Base-by-base conservation (phyloP, 2,329 filamentous ascomycete species). In the Neofusicoccum umdonicola region DNA sequence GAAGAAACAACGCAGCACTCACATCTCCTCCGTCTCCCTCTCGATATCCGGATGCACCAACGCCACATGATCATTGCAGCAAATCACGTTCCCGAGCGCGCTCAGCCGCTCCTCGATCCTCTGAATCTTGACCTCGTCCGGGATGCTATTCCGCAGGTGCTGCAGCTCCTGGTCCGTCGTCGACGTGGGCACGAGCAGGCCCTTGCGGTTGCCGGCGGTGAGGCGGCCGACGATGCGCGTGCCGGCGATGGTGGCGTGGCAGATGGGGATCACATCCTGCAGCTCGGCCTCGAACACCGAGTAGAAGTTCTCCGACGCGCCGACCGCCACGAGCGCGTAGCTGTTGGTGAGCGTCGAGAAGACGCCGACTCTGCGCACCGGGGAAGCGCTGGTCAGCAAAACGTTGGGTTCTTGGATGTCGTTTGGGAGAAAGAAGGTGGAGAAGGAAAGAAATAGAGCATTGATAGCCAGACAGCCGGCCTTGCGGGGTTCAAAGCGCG, bases 221-320 rank as follows among this genome's bases (percentile, higher is more conserved):
- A 99, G 86, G 71, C 95, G 90, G 66, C 95, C 95, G 75, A 99
- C 90, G 79, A 99, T 99, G 74, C 95, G 88, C 44, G 94, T 98
- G 71, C 95, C 95, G 68, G 93, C 93, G 78, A 99, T 98, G 65
- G 94, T 97, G 71, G 92, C 93, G 81, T 95, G 92, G 80, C 92
- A 95, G 79, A 97, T 97, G 71, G 95, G 95, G 73, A 99, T 94
- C 68, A 97, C 88, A 83, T 98, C 95, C 84, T 96, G 92, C 67
- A 99, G 86, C 83, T 99, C 95, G 68, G 94, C 90, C 85, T 99
- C 95, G 82, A 99, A 98, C 78, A 98, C 87, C 84, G 92, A 93
- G 88, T 98, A 98, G 81, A 99, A 99, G 87, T 98, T 98, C 85
- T 97, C 93, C 75, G 92, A 97, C 72, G 92, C 93, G 76, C 95